These are phyloP conservation scores for Trichoderma pleuroti DNA, from an alignment of 2,329 filamentous ascomycete species.

Conservation along the genomic window DNA sequence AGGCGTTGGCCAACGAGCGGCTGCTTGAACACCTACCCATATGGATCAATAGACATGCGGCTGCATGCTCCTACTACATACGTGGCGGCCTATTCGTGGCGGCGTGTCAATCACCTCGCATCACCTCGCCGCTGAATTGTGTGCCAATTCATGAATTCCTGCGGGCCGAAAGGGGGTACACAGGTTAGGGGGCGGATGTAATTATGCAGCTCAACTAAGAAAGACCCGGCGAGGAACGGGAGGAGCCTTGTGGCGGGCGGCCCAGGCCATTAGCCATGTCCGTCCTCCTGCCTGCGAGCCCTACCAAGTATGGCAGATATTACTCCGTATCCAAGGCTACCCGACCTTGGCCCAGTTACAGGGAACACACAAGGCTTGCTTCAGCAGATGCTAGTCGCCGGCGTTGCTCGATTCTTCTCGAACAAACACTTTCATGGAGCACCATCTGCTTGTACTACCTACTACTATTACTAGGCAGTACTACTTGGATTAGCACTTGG, in stretches of 20 bases:
- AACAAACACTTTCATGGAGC: background rate
- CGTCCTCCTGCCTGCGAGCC: conserved; percentile 10
- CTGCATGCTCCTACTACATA: conserved; percentile 7
- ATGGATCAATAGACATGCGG: background rate
- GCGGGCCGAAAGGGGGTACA: conserved; percentile 12
- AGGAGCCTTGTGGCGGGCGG: conserved; percentile 34
- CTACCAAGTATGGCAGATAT: background rate
- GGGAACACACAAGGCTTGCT: background rate
- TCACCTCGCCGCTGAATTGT: background rate
- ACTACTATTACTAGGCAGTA: too few species aligned
- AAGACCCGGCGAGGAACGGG: conserved; percentile 32
- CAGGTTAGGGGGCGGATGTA: conserved; percentile 10
- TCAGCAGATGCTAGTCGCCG: background rate
- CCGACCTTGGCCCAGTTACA: background rate
- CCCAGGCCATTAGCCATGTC: conserved; percentile 15
- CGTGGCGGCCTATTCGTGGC: conserved; percentile 17
- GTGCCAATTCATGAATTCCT: conserved; percentile 12
- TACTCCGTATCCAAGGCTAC: background rate
- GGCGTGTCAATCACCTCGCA: conserved; percentile 5
- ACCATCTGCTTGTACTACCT: background rate
- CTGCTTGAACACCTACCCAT: background rate
- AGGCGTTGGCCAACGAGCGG: background rate
- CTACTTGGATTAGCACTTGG: background rate
- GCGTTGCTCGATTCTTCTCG: background rate
- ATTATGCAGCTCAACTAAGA: conserved; percentile 17